A percentile compares a stretch with the other conserved stretches of the same genome.
Evolutionary conservation across 345 rosid species (phyloP).

Genomic region (Salix purpurea): DNA sequence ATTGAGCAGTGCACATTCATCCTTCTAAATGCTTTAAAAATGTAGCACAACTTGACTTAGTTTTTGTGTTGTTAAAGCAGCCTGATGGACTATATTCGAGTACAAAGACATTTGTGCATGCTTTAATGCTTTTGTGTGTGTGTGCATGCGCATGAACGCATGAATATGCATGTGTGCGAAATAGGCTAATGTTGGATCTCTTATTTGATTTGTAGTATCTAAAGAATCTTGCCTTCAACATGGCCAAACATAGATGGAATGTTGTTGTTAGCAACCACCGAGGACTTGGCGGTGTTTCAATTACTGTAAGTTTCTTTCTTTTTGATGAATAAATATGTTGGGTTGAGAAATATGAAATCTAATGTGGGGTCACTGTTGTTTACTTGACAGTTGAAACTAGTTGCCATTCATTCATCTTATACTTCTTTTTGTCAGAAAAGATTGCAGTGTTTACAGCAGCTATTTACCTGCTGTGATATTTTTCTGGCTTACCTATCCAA

Average conservation of each 20-base stretch:
- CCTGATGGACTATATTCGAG: background rate
- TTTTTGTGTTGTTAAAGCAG: background rate
- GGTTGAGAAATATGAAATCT: background rate
- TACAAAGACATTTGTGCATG: background rate
- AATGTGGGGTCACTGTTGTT: background rate
- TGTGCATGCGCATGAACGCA: too few relatives aligned
- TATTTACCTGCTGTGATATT: background rate
- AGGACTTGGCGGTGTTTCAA: conserved; percentile 84
- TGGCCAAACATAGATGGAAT: conserved; percentile 70
- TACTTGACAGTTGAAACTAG: background rate
- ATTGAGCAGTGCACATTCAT: background rate
- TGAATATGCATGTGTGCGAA: background rate
- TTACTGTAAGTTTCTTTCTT: conserved; percentile 60
- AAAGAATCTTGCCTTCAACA: conserved; percentile 64
- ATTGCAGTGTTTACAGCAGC: background rate
- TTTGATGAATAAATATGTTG: background rate
- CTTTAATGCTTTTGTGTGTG: background rate
- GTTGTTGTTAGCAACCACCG: conserved; percentile 88
- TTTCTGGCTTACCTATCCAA: background rate
- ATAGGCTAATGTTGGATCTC: background rate
- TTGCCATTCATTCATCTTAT: background rate
- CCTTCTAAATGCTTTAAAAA: background rate
- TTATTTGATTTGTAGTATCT: conserved; percentile 47
- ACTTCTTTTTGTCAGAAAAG: background rate
- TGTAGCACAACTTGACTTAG: background rate